Conservation (phyloP, 208 protist species). For the Leishmania tarentolae region DNA sequence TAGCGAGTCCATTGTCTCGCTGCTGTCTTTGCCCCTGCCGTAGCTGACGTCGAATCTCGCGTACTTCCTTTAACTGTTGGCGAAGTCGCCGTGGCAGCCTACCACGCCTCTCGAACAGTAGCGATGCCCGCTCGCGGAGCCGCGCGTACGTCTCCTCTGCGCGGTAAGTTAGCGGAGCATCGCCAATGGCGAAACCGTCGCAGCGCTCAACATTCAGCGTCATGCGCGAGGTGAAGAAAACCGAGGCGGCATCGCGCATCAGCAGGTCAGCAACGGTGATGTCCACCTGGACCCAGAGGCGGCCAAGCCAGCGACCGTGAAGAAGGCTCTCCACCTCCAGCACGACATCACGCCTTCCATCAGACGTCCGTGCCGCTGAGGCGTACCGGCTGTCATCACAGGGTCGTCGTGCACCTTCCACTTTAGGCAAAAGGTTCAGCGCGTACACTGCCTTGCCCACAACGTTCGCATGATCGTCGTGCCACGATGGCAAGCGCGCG, state of each 20-base stretch:
- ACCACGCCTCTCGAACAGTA: constrained; percentile 11
- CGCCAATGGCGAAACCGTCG: constrained; percentile 19
- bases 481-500: neutral
- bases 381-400: neutral
- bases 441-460: constrained; percentile 13
- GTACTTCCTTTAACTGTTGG: constrained; percentile 23
- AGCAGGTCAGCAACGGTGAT: neutral
- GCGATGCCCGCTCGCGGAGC: constrained; percentile 15
- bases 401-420: neutral
- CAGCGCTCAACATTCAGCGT: constrained; percentile 10
- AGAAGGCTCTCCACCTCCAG: constrained; percentile 24
- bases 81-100: constrained; percentile 20
- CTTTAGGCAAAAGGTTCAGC: neutral
- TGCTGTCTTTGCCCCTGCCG: neutral
- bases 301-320: constrained; percentile 20
- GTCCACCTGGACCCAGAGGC: constrained; percentile 16
- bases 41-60: constrained; percentile 18
- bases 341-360: constrained; percentile 13
- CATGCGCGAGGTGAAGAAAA: constrained; percentile 12
- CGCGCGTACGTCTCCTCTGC: constrained; percentile 22
- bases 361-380: neutral
- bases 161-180: constrained; percentile 7
- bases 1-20: neutral
- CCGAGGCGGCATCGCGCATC: constrained; percentile 2
- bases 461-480: neutral